phyloP scores from a whole-genome alignment of 192 early-diverging fungal genomes.

The Tieghemiomyces parasiticus region DNA sequence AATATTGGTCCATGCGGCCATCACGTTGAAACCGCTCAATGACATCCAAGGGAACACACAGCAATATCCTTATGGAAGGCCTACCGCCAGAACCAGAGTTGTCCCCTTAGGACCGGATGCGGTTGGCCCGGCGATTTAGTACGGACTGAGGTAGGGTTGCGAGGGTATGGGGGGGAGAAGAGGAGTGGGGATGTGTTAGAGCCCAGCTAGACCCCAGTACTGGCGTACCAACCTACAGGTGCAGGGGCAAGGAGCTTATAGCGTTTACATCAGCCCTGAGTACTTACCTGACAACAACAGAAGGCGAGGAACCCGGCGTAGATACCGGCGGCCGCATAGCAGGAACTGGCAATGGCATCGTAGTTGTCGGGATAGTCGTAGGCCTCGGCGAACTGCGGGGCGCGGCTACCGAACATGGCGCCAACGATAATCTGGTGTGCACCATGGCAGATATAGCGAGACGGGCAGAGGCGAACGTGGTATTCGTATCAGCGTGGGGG shows the following conservation, averaged over 20 bases:
- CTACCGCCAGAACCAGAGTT: no score
- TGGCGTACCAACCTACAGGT: no score
- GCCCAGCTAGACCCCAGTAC: no score
- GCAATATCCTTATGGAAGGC: no score
- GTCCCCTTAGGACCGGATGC: background rate
- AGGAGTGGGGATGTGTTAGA: no score
- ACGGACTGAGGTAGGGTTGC: background rate
- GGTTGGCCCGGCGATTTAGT: constrained; percentile 5
- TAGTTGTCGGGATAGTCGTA: constrained; percentile 30
- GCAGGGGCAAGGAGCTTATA: no score
- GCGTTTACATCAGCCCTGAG: no score
- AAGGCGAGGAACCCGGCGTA: constrained; percentile 28
- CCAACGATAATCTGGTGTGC: constrained; percentile 19
- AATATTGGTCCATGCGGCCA: no score
- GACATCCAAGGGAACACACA: no score
- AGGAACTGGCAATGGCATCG: constrained; percentile 29
- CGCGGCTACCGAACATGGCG: constrained; percentile 27
- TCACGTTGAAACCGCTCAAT: no score
- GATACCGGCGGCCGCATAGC: constrained; percentile 27
- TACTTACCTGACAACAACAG: constrained; percentile 28
- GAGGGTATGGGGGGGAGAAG: background rate
- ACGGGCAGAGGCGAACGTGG: background rate
- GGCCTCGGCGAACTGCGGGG: constrained; percentile 27
- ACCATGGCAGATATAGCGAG: no score
- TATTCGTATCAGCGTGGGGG: no score